Evolutionary conservation across 768 basidiomycete species (phyloP).

Genomic region (Mycena epipterygia): DNA sequence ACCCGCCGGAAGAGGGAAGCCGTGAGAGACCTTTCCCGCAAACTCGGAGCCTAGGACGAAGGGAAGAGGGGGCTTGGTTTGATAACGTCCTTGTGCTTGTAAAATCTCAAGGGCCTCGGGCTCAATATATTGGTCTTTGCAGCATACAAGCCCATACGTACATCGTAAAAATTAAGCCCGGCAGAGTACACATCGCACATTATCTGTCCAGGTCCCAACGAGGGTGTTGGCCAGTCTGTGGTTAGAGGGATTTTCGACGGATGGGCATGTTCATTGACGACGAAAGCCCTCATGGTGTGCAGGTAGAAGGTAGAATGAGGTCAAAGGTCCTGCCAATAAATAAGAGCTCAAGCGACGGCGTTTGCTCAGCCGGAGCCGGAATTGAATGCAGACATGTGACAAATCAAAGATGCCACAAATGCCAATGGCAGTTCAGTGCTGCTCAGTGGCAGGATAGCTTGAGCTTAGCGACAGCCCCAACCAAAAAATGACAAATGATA

Average conservation of each 20-base stretch:
- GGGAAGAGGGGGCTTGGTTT: constrained; percentile 81
- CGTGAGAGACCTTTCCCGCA: constrained; percentile 77
- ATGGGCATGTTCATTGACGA: constrained; percentile 77
- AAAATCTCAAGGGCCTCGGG: constrained; percentile 76
- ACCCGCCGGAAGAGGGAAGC: constrained; percentile 79
- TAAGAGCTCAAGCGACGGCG: background rate
- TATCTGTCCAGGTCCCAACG: constrained; percentile 64
- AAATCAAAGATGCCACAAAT: too few species aligned
- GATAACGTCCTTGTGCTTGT: constrained; percentile 67
- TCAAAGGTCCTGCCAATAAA: background rate
- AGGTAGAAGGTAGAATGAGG: background rate
- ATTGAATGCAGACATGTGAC: too few species aligned
- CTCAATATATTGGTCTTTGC: background rate
- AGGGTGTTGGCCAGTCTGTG: constrained; percentile 71
- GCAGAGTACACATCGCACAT: constrained; percentile 83
- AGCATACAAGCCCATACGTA: constrained; percentile 40
- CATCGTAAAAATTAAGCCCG: constrained; percentile 85
- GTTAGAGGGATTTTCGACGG: constrained; percentile 73
- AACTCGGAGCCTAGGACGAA: constrained; percentile 91
- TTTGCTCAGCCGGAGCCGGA: background rate
- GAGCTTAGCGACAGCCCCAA: too few species aligned
- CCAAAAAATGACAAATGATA: background rate
- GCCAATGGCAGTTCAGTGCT: too few species aligned
- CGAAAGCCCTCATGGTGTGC: constrained; percentile 81
- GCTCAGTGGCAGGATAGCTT: too few species aligned